Evolutionary conservation across 2,329 filamentous ascomycete genomes (phyloP), one percentile per base, ranked within the genome.

Genomic region (Blumeriella jaapii): DNA sequence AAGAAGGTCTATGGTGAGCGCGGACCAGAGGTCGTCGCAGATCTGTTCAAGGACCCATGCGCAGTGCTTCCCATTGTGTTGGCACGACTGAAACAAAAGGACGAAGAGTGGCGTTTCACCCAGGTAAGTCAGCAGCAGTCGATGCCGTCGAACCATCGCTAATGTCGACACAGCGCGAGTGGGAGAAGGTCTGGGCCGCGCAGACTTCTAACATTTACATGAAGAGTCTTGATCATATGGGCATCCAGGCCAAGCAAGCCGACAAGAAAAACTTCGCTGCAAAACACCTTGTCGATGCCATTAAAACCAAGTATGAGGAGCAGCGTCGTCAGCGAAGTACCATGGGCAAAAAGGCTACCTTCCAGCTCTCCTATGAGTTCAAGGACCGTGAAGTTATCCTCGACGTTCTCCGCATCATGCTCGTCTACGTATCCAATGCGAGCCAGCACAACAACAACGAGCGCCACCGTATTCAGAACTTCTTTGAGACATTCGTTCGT

Each of bases 161-260:
- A 35, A 18, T n/a, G 14, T 9, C 9, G 15, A 6, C 18, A 5
- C 34, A 83, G 67, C 84, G 91, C 19, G 93, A 98, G 56, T 98
- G 91, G 91, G 87, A 96, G 59, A 95, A 95, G 61, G 86, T 98
- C 6, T 98, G 91, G 91, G 85, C 91, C 45, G 79, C 85, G 31
- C 91, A 96, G 62, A 96, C 89, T 15, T 82, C 93, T 55, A 79
- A 82, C 52, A 89, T 93, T 64, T 93, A 95, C 60, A 83, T 93
- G 62, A 93, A 86, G 64, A 94, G 86, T 57, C 74, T 98, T 34
- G 91, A 98, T 54, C 91, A 98, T 54, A 93, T 96, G 71, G 86
- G 86, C 13, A 86, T 93, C 40, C 78, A 85, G 34, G 82, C 85
- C 52, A 93, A 91, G 62, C 74, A 78, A 44, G 78, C 72, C 23